phyloP scores from a whole-genome alignment of 2,329 filamentous ascomycete species.

The Fusarium veterinarium region DNA sequence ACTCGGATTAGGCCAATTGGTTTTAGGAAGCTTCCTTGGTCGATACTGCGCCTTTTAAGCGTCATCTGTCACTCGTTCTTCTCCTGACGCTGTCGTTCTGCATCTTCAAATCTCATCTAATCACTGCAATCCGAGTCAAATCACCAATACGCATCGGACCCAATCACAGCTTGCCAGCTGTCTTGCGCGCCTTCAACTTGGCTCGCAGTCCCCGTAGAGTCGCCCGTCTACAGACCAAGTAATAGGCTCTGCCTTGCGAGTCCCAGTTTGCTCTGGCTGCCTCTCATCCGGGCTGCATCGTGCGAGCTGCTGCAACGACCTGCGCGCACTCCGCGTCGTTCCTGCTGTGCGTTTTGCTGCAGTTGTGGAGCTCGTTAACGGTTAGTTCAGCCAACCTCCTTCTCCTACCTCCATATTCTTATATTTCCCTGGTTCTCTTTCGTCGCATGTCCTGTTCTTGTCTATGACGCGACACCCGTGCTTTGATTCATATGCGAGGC shows the following conservation, averaged over 20 bases:
- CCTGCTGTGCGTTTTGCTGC: constrained; percentile 37
- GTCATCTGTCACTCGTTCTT: constrained; percentile 44
- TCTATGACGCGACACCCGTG: constrained; percentile 41
- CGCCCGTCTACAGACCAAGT: constrained; percentile 27
- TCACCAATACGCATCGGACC: constrained; percentile 39
- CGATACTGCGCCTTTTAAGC: constrained; percentile 30
- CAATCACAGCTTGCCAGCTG: constrained; percentile 54
- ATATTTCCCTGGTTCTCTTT: constrained; percentile 40
- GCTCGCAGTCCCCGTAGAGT: constrained; percentile 37
- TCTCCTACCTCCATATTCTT: constrained; percentile 36
- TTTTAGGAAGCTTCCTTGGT: constrained; percentile 27
- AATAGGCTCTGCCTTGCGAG: constrained; percentile 27
- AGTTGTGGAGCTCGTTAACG: constrained; percentile 43
- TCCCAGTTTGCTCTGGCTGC: constrained; percentile 34
- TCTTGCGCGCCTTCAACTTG: constrained; percentile 45
- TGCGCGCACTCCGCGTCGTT: constrained; percentile 39
- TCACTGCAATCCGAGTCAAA: constrained; percentile 36
- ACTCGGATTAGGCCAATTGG: constrained; percentile 42
- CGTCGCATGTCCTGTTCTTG: constrained; percentile 23
- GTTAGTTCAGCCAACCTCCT: constrained; percentile 45
- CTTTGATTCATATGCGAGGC: constrained; percentile 48
- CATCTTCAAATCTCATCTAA: constrained; percentile 40
- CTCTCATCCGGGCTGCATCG: constrained; percentile 45
- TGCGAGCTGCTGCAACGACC: constrained; percentile 38
- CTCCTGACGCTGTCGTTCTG: constrained; percentile 33